Conservation (phyloP, 2,329 filamentous ascomycete species). For the Talaromyces sp. region DNA sequence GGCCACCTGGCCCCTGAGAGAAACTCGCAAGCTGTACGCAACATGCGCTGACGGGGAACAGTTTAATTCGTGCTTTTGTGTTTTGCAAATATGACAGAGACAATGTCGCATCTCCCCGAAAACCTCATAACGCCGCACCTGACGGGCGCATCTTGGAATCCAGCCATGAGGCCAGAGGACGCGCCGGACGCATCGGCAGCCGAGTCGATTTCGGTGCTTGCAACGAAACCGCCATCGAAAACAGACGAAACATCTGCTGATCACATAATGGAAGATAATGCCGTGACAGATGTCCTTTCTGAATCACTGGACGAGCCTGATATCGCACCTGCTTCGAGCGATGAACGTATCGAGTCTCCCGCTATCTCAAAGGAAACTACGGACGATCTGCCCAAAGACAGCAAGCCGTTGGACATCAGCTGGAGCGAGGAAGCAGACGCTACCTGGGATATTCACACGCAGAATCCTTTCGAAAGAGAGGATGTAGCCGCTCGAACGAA, state of each 20-base stretch:
- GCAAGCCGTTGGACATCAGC: slow-evolving; percentile 5
- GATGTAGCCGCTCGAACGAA: slow-evolving; percentile 20
- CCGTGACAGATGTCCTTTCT: background rate
- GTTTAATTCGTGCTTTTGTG: slow-evolving; percentile 13
- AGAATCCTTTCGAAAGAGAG: slow-evolving; percentile 18
- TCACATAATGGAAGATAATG: background rate
- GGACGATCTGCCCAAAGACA: background rate
- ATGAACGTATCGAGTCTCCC: background rate
- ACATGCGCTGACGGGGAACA: slow-evolving; percentile 9
- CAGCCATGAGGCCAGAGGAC: slow-evolving; percentile 49
- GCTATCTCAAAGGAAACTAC: background rate
- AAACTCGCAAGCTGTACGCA: background rate
- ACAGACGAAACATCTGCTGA: background rate
- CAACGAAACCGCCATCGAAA: slow-evolving; percentile 18
- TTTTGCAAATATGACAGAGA: slow-evolving; percentile 23
- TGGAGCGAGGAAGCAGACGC: slow-evolving; percentile 11
- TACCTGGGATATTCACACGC: slow-evolving; percentile 2
- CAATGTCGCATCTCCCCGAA: slow-evolving; percentile 18
- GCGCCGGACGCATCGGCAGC: slow-evolving; percentile 20
- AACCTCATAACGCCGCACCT: slow-evolving; percentile 15
- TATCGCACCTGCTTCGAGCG: background rate
- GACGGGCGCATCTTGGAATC: slow-evolving; percentile 51
- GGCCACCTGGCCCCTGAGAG: slow-evolving; percentile 19
- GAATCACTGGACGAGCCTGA: background rate
- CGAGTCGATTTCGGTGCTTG: slow-evolving; percentile 19